Evolutionary conservation across 768 basidiomycete genomes (phyloP).

Genomic region (Daedaleopsis nitida): DNA sequence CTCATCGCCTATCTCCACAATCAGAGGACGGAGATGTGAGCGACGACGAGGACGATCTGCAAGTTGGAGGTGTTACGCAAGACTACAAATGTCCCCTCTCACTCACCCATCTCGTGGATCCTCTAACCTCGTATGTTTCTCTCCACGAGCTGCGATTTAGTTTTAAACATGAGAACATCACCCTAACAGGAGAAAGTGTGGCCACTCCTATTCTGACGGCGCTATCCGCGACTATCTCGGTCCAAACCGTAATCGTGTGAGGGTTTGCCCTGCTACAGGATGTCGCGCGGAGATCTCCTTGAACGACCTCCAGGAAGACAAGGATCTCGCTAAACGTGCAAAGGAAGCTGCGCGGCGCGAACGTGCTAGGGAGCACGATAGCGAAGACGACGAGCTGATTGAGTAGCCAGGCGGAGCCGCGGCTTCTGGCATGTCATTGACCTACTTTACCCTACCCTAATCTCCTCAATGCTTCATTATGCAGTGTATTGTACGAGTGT

Average conservation of each 20-base stretch:
- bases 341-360: conserved; percentile 59
- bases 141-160: background rate
- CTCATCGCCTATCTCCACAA: background rate
- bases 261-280: conserved; percentile 71
- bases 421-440: background rate
- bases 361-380: conserved; percentile 37
- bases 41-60: conserved; percentile 86
- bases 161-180: conserved; percentile 5
- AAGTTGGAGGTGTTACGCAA: conserved; percentile 83
- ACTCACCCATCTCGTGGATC: conserved; percentile 64
- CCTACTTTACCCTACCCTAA: background rate
- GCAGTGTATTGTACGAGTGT: conserved; percentile 7
- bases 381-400: conserved; percentile 48
- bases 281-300: conserved; percentile 63
- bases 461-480: background rate
- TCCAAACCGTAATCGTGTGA: conserved; percentile 30
- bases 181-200: conserved; percentile 56
- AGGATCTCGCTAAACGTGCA: conserved; percentile 61
- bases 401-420: conserved; percentile 36
- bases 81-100: conserved; percentile 86
- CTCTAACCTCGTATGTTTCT: conserved; percentile 76
- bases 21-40: conserved; percentile 83
- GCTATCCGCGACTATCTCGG: conserved; percentile 70
- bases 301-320: conserved; percentile 52
- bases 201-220: conserved; percentile 78